Evolutionary conservation across 1,139 yeast genomes (phyloP).

Genomic region (Diutina sp.): DNA sequence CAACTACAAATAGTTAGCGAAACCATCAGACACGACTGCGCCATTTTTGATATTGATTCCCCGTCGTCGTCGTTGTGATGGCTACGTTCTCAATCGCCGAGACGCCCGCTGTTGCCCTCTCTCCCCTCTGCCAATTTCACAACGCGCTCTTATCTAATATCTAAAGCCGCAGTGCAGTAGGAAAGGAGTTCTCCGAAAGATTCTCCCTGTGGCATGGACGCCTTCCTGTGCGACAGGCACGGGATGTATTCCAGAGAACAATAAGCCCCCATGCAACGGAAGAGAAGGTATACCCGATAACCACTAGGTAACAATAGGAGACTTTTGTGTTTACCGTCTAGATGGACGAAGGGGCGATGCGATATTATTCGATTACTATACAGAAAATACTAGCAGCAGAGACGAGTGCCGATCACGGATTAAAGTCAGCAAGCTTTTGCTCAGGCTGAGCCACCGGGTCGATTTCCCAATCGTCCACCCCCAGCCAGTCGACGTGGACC

Average conservation of each 20-base stretch:
- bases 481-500: slow-evolving; percentile 57
- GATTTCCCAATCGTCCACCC: slow-evolving; percentile 32
- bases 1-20: too few species aligned
- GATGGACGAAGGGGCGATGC: not conserved
- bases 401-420: not conserved
- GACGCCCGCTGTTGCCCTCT: too few species aligned
- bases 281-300: not conserved
- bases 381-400: not conserved
- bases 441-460: slow-evolving; percentile 14
- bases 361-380: not conserved
- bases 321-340: too few species aligned
- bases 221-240: not conserved
- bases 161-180: not conserved
- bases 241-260: not conserved
- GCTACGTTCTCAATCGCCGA: too few species aligned
- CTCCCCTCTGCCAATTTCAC: not conserved
- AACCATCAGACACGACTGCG: too few species aligned
- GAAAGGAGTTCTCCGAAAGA: not conserved
- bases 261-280: not conserved
- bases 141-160: not conserved
- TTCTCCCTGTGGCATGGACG: not conserved
- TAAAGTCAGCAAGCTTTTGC: slow-evolving; percentile 23
- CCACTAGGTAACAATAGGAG: not conserved
- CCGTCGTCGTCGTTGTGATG: not conserved
- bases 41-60: not conserved